Percentiles rank a stretch among this genome's conserved stretches.
phyloP scores from a whole-genome alignment of 2,329 filamentous ascomycete species.

The Xylaria sp. region DNA sequence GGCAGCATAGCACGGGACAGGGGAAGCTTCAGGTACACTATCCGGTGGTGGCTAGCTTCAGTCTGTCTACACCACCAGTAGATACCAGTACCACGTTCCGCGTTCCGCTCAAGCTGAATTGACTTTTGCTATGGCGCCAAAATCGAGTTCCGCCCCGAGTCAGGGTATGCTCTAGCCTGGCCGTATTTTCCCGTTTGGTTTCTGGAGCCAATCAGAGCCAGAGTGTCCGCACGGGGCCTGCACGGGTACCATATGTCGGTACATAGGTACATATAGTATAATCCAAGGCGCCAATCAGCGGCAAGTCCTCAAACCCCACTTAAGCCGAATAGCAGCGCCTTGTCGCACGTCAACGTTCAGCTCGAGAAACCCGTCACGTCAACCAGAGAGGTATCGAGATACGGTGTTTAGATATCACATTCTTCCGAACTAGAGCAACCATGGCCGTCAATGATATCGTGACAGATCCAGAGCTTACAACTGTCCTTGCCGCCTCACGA shows the following conservation, averaged over 20 bases:
- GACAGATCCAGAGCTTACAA: conserved; percentile 71
- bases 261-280: too few species aligned
- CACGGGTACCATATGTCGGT: background rate
- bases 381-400: background rate
- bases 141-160: background rate
- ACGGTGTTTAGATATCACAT: background rate
- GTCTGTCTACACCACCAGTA: too few species aligned
- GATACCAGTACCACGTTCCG: too few species aligned
- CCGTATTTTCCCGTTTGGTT: background rate
- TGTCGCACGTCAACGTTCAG: conserved; percentile 1
- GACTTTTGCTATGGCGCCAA: too few species aligned
- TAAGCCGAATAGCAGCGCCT: background rate
- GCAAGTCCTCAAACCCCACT: background rate
- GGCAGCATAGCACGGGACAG: too few species aligned
- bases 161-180: too few species aligned
- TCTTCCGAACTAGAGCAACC: background rate
- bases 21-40: too few species aligned
- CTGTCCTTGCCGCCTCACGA: conserved; percentile 77
- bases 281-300: background rate
- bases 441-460: conserved; percentile 70
- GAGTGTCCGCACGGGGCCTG: background rate
- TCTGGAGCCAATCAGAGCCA: conserved; percentile 3
- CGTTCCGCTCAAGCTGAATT: too few species aligned
- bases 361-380: conserved; percentile 7
- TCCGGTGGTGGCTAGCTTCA: too few species aligned